Evolutionary conservation across 192 early-diverging fungal species (phyloP).

Genomic region (Gonapodya prolifera): DNA sequence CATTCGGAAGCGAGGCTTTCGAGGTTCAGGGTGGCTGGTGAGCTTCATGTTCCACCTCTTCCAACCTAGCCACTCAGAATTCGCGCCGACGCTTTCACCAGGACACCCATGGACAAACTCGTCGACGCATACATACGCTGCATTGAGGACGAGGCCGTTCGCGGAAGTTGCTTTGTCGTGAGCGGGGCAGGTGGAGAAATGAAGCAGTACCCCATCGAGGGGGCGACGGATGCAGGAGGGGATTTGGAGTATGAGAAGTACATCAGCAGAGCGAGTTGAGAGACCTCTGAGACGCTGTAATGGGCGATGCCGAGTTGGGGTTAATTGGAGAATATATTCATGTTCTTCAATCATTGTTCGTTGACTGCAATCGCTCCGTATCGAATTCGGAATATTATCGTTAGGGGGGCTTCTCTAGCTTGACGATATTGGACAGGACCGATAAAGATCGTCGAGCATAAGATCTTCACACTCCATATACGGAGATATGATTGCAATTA

Average conservation of each 20-base stretch:
- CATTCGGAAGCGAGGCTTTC: not conserved
- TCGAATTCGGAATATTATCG: no score
- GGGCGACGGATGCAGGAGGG: not conserved
- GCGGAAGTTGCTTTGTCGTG: not conserved
- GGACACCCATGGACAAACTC: constrained; percentile 6
- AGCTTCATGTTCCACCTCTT: not conserved
- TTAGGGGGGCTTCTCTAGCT: no score
- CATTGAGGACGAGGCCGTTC: not conserved
- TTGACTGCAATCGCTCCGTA: no score
- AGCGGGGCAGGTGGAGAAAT: not conserved
- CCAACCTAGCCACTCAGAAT: not conserved
- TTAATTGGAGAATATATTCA: no score
- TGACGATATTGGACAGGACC: no score
- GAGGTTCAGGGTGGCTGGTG: not conserved
- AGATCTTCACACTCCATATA: no score
- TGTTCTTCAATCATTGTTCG: no score
- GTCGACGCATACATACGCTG: constrained; percentile 1
- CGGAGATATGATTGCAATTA: no score
- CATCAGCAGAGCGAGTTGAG: constrained; percentile 3
- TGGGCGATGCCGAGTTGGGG: no score
- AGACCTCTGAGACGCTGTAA: no score
- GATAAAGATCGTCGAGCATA: no score
- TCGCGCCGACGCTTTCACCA: no score
- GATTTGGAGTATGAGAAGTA: not conserved
- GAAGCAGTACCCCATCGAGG: not conserved